A percentile compares a stretch with the other conserved stretches of the same genome.
These are phyloP conservation scores for Pseudogymnoascus sp. DNA, from an alignment of 2,329 filamentous ascomycete species.

Conservation along the genomic window DNA sequence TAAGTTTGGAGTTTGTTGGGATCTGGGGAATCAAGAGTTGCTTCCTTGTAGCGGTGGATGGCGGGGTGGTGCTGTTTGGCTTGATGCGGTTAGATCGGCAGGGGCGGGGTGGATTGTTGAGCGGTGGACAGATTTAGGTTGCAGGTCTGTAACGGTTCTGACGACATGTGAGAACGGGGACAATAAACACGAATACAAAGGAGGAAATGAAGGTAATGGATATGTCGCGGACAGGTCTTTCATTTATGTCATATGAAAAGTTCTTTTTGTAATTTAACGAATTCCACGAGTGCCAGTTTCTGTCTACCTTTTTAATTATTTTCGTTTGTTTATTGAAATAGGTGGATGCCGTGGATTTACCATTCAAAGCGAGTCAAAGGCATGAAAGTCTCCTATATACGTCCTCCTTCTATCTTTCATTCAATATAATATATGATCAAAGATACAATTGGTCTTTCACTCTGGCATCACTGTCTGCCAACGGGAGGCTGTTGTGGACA, in stretches of 20 bases:
- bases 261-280: not conserved
- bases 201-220: not conserved
- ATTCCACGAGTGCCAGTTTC: not conserved
- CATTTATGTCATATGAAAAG: not conserved
- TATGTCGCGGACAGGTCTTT: not conserved
- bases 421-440: not conserved
- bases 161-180: not conserved
- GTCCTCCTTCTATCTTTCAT: not conserved
- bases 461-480: not conserved
- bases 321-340: not conserved
- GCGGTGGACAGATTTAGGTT: constrained; percentile 1
- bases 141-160: not conserved
- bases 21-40: not conserved
- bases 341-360: no score
- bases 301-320: not conserved
- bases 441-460: not conserved
- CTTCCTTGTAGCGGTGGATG: not conserved
- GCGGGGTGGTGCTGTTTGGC: not conserved
- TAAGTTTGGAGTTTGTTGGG: constrained; percentile 1
- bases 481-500: not conserved
- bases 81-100: constrained; percentile 1
- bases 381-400: not conserved
- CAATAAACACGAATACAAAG: not conserved
- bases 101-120: constrained; percentile 5
- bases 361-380: not conserved